Evolutionary conservation across 2,329 filamentous ascomycete genomes (phyloP).

Genomic region (Chaetothyriales sp.): DNA sequence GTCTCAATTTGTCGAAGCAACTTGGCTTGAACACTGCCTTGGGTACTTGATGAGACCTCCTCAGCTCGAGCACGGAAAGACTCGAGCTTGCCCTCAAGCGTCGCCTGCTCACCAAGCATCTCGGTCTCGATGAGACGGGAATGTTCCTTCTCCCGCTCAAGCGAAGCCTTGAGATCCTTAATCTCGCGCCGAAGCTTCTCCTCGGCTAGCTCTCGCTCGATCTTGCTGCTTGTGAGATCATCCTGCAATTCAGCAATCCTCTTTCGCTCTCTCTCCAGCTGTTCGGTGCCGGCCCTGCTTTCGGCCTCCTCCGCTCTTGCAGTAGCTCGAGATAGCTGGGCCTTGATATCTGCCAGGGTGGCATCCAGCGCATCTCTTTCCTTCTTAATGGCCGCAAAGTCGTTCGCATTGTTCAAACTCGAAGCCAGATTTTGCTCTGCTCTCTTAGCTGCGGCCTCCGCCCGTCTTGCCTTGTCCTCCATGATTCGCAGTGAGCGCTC

Average conservation of each 20-base stretch:
- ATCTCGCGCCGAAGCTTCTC: slow-evolving; percentile 57
- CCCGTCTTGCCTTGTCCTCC: slow-evolving; percentile 44
- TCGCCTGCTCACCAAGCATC: slow-evolving; percentile 58
- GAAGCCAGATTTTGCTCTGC: slow-evolving; percentile 40
- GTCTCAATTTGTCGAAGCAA: slow-evolving; percentile 88
- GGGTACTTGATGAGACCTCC: slow-evolving; percentile 69
- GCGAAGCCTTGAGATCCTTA: slow-evolving; percentile 56
- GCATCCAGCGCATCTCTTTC: slow-evolving; percentile 50
- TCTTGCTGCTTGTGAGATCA: slow-evolving; percentile 48
- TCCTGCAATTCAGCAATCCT: slow-evolving; percentile 42
- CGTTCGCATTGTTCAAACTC: slow-evolving; percentile 37
- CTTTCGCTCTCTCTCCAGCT: slow-evolving; percentile 50
- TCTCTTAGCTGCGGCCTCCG: slow-evolving; percentile 43
- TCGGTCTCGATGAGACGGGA: slow-evolving; percentile 56
- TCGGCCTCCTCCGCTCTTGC: slow-evolving; percentile 53
- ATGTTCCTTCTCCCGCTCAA: slow-evolving; percentile 57
- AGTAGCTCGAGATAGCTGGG: slow-evolving; percentile 52
- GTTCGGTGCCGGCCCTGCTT: slow-evolving; percentile 49
- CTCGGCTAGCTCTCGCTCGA: slow-evolving; percentile 61
- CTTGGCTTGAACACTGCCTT: slow-evolving; percentile 74
- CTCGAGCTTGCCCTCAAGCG: slow-evolving; percentile 80
- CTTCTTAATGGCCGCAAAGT: slow-evolving; percentile 45
- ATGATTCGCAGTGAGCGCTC: slow-evolving; percentile 38
- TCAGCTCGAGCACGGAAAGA: slow-evolving; percentile 71
- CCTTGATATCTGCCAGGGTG: slow-evolving; percentile 52